Base-by-base conservation (phyloP, 192 early-diverging fungal species). In the Spizellomyces punctatus region DNA sequence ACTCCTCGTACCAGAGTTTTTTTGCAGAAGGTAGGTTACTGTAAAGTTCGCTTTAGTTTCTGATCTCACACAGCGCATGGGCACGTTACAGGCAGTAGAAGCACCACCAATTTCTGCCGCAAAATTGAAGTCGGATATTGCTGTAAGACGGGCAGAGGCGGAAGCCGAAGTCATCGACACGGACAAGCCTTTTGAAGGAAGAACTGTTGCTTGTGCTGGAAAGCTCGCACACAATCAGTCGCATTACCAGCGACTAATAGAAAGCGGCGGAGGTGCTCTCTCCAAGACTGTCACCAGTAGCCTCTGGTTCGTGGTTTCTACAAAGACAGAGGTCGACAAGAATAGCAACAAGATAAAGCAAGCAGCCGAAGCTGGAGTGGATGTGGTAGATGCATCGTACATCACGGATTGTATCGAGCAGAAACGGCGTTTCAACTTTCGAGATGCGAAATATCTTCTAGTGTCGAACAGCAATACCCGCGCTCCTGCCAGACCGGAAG, bases 331-430 rank as follows among this genome's bases (percentile, higher is more conserved):
- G 43, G 47, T 52, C 44, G 44, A 10, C 47, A 70, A 70, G 43
- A 62, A 63, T 0, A 61, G 58, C 21, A 62, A 10, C 9, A 70
- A 70, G 46, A 62, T 47, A 9, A 10, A 44, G 10, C 19, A 67
- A 47, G 66, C 66, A 22, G 19, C 17, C 10, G 50, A 56, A 16
- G 10, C 10, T 19, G 19, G 52, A 12, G 42, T 67, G 5, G 66
- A 73, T 42, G 52, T 73, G 19, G 52, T 73, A 41, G 72, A 73
- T 49, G 22, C 16, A 46, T 41, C 41, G 14, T 73, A 72, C 43
- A 55, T 72, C 36, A 42, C 60, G 6, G 72, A 74, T 36, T 74
- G 72, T 65, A 19, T 57, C 12, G 72, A 66, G 14, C 64, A 67
- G 22, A 36, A 59, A 19, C 58, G 12, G 16, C 62, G 64, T n/a